Conservation (phyloP, 1,139 yeast species). For the Suhomyces yuchorum region DNA sequence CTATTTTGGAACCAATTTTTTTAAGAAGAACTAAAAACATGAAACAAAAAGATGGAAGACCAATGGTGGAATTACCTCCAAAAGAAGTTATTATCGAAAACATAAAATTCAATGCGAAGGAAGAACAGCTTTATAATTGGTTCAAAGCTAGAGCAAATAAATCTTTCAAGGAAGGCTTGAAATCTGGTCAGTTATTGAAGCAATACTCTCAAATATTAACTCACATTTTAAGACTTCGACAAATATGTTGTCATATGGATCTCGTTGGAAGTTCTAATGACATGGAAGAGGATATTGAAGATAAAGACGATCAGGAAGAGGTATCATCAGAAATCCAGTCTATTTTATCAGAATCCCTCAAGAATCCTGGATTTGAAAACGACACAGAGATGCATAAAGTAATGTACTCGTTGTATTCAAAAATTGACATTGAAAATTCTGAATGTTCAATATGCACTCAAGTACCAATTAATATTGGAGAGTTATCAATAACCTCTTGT, state of each 20-base stretch:
- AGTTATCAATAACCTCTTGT: conserved; percentile 72
- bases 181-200: conserved; percentile 70
- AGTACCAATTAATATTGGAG: conserved; percentile 56
- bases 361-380: conserved; percentile 33
- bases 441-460: conserved; percentile 88
- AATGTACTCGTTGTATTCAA: conserved; percentile 30
- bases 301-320: conserved; percentile 17
- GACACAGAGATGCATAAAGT: conserved; percentile 33
- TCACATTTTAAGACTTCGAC: conserved; percentile 80
- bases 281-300: conserved; percentile 33
- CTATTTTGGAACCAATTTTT: conserved; percentile 81
- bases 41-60: conserved; percentile 73
- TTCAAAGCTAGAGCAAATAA: conserved; percentile 68
- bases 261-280: conserved; percentile 52
- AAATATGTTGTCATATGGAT: conserved; percentile 83
- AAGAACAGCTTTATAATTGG: conserved; percentile 67
- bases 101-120: conserved; percentile 66
- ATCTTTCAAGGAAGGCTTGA: conserved; percentile 63
- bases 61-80: conserved; percentile 74
- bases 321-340: conserved; percentile 18
- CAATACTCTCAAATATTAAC: conserved; percentile 80
- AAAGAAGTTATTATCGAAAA: conserved; percentile 73
- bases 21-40: conserved; percentile 85
- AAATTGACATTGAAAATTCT: conserved; percentile 41
- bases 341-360: conserved; percentile 15